Evolutionary conservation across 805 yeast species (phyloP), one percentile per base, ranked within the genome.

Genomic region (Pichia sporocuriosa): DNA sequence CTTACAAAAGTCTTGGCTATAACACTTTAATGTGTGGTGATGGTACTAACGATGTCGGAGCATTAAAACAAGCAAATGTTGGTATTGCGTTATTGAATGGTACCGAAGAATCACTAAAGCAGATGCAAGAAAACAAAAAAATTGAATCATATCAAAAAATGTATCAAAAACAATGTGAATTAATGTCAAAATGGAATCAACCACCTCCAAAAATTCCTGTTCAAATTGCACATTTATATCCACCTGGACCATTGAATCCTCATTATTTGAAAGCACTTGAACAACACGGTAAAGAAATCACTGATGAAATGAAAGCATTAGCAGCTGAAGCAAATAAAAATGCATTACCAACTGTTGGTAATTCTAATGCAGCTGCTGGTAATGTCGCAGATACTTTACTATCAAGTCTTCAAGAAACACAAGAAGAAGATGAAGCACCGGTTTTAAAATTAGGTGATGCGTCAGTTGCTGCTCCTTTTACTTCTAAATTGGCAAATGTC

Each of bases 1-100:
- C 88, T 29, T 75, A 86, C 61, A 93, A 90, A 63, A 81, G 78
- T 48, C 73, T 86, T 61, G 96, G 96, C 21, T 93, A 90, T 66
- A 83, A 78, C 58, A 93, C 97, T 20, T 73, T 93, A 55, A 93
- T 93, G 98, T 93, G 98, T 67, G 98, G 98, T 72, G 98, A 93
- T 67, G 98, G 98, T 66, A 93, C 98, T n/a, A 93, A 93, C 60
- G 98, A 93, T 70, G 98, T 93, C 38, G 98, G 98, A 65, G 98
- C 98, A 41, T 76, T 93, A 66, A 93, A 93, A 64, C 97, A 93
- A 69, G 97, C 98, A 2, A 95, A 93, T 58, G 83, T 93, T 58
- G 98, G 98, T 70, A 85, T 93, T 60, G 98, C 98, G n/a, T 70
- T 93, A 53, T 73, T 93, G 61, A 93, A 93, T 57, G 98, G 97